Percentiles rank a stretch among this genome's conserved stretches.
phyloP scores from a whole-genome alignment of 1,284 basidiomycete genomes.

The Fomes fomentarius region DNA sequence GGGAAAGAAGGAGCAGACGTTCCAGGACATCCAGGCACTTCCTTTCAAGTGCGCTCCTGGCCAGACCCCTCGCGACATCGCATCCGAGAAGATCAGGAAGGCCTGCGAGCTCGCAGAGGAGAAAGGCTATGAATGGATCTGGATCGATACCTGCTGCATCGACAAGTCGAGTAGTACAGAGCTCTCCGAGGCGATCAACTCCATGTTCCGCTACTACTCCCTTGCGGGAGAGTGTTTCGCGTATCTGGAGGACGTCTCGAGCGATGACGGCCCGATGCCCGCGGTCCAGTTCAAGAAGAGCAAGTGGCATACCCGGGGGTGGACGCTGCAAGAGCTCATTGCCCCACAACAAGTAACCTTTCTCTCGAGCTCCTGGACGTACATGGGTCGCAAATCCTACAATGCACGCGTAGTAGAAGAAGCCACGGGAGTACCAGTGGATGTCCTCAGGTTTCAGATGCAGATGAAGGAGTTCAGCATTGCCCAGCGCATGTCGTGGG shows the following conservation, averaged over 20 bases:
- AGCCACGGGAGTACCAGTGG: constrained; percentile 1
- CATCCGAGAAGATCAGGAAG: too few species aligned
- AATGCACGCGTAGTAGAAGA: constrained; percentile 1
- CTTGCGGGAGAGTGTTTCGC: too few species aligned
- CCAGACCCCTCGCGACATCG: too few species aligned
- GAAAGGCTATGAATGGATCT: too few species aligned
- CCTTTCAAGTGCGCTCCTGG: too few species aligned
- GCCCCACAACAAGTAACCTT: constrained; percentile 4
- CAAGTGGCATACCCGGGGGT: constrained; percentile 5
- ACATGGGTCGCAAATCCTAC: neutral
- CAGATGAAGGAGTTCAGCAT: neutral
- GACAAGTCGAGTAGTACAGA: neutral
- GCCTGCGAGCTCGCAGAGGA: too few species aligned
- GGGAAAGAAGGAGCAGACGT: constrained; percentile 1
- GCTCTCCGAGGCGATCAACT: too few species aligned
- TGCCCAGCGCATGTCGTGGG: constrained; percentile 12
- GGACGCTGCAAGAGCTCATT: constrained; percentile 15
- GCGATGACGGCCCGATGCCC: too few species aligned
- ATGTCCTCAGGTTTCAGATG: neutral
- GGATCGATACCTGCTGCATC: too few species aligned
- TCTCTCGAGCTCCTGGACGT: constrained; percentile 5
- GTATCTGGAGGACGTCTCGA: too few species aligned
- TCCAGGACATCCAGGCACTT: neutral
- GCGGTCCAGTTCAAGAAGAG: neutral
- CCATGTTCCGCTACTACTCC: too few species aligned